These are phyloP conservation scores for Xylaria sp. DNA, from an alignment of 2,329 filamentous ascomycete species.

Conservation along the genomic window DNA sequence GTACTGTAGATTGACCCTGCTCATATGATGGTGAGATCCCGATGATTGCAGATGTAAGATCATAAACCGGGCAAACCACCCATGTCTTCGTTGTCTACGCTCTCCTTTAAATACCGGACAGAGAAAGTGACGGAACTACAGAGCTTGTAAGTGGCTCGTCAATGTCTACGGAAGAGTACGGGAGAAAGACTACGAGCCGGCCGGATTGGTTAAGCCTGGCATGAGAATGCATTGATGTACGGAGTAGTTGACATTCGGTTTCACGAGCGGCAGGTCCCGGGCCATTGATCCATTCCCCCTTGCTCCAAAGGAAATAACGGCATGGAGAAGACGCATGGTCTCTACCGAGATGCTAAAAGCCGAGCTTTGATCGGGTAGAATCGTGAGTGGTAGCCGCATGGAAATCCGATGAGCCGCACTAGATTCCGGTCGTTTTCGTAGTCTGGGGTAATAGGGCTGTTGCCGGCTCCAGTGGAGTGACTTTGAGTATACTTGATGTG, in stretches of 20 bases:
- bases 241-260: constrained; percentile 22
- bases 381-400: constrained; percentile 44
- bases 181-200: not conserved
- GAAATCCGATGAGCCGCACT: constrained; percentile 46
- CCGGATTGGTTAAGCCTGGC: constrained; percentile 2
- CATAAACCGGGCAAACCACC: not conserved
- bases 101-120: not conserved
- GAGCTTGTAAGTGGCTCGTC: constrained; percentile 10
- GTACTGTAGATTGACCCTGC: not conserved
- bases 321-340: constrained; percentile 17
- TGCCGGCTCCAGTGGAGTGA: constrained; percentile 43
- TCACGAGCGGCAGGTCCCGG: constrained; percentile 21
- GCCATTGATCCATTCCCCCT: constrained; percentile 16
- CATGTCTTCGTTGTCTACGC: not conserved
- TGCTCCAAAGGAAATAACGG: constrained; percentile 27
- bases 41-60: not conserved
- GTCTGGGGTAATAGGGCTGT: constrained; percentile 44
- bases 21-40: not conserved
- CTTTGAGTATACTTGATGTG: constrained; percentile 41
- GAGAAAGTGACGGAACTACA: not conserved
- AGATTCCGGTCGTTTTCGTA: constrained; percentile 48
- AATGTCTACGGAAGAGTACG: constrained; percentile 26
- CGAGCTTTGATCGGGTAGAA: constrained; percentile 49
- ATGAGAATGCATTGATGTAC: constrained; percentile 17
- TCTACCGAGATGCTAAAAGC: constrained; percentile 42